These are phyloP conservation scores for Aspergillus avenaceus DNA, from an alignment of 495 filamentous ascomycete species.

Conservation along the genomic window DNA sequence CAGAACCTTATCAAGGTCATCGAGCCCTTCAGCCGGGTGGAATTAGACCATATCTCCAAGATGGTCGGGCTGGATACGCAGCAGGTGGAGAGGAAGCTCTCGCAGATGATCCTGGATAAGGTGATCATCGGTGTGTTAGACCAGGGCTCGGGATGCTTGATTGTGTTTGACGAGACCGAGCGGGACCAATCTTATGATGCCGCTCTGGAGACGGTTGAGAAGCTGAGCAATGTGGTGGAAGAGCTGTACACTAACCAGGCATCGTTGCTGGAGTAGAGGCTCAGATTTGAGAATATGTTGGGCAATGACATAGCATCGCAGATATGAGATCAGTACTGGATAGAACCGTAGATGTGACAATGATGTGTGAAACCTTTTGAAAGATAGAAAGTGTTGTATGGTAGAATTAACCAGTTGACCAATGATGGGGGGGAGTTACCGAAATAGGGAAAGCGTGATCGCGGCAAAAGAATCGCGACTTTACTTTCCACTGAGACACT, in stretches of 20 bases:
- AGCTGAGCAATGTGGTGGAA: conserved; percentile 95
- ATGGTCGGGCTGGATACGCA: conserved; percentile 94
- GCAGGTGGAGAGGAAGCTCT: conserved; percentile 96
- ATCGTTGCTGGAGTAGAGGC: conserved; percentile 77
- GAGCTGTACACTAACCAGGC: conserved; percentile 97
- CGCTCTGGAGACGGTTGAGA: conserved; percentile 91
- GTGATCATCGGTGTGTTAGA: conserved; percentile 96
- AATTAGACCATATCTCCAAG: conserved; percentile 94
- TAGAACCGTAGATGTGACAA: neutral
- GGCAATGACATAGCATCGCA: conserved; percentile 23
- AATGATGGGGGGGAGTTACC: conserved; percentile 5
- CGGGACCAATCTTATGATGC: conserved; percentile 92
- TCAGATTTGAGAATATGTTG: conserved; percentile 9
- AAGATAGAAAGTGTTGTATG: neutral
- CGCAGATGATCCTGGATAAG: conserved; percentile 99
- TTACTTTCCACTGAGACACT: neutral
- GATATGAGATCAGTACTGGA: conserved; percentile 6
- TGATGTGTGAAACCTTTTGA: neutral
- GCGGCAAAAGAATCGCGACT: conserved; percentile 41
- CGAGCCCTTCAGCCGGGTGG: conserved; percentile 93
- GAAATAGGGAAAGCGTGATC: conserved; percentile 38
- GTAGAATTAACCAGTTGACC: neutral
- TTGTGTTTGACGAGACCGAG: conserved; percentile 92
- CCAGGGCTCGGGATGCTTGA: conserved; percentile 94
- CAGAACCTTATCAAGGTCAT: conserved; percentile 99